Percentiles rank a stretch among this genome's conserved stretches.
Conservation (phyloP, 176 grass and related monocot species). For the Stipa capillata region DNA sequence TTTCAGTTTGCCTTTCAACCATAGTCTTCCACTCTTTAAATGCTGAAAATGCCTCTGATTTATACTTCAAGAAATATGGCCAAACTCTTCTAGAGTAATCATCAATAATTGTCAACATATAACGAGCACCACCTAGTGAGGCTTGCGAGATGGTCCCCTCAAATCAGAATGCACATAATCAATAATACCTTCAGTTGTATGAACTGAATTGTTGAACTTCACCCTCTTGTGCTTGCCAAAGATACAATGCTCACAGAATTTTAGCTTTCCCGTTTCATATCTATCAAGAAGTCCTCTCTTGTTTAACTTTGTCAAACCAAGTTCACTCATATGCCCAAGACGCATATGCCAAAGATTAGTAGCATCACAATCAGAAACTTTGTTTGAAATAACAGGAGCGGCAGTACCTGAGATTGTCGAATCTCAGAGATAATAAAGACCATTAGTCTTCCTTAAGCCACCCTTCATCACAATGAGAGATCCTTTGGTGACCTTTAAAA, state of each 20-base stretch:
- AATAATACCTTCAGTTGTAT: neutral
- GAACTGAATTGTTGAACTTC: neutral
- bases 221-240: constrained; percentile 21
- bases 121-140: neutral
- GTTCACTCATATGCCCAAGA: no score
- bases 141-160: neutral
- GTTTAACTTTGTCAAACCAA: no score
- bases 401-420: neutral
- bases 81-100: no score
- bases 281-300: constrained; percentile 5
- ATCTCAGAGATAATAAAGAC: no score
- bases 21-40: no score
- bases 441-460: neutral
- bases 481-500: neutral
- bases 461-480: neutral
- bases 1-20: no score
- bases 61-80: no score
- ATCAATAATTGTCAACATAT: neutral
- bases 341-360: no score
- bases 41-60: no score
- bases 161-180: constrained; percentile 1
- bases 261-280: neutral
- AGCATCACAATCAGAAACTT: no score
- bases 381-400: no score
- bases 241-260: constrained; percentile 13